Evolutionary conservation across 306 rosid genomes (phyloP).

Genomic region (Vigna trinervia): DNA sequence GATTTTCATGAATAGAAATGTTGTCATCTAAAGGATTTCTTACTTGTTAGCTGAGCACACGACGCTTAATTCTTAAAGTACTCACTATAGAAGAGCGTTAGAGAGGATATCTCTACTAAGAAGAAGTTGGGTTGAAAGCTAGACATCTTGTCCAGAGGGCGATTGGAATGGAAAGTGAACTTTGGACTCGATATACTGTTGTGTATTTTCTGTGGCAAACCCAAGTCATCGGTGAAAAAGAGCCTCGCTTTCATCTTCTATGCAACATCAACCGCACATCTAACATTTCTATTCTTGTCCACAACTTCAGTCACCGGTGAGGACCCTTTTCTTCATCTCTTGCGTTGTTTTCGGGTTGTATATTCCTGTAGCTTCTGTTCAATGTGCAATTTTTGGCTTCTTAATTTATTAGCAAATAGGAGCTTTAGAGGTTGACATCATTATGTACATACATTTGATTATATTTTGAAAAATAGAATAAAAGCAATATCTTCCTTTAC

Average conservation of each 20-base stretch:
- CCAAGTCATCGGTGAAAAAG: constrained; percentile 31
- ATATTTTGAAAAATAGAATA: constrained; percentile 50
- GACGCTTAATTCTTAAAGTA: constrained; percentile 19
- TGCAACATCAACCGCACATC: constrained; percentile 30
- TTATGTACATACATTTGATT: constrained; percentile 52
- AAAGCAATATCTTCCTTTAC: constrained; percentile 33
- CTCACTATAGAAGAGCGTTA: background rate
- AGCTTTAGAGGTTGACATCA: constrained; percentile 42
- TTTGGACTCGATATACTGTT: background rate
- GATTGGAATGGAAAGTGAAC: constrained; percentile 37
- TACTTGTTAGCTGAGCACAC: constrained; percentile 26
- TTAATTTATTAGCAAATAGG: constrained; percentile 43
- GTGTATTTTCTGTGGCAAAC: constrained; percentile 32
- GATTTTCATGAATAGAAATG: constrained; percentile 76
- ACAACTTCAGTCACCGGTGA: constrained; percentile 30
- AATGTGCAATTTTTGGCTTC: constrained; percentile 45
- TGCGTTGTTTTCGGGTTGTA: constrained; percentile 41
- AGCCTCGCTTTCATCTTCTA: constrained; percentile 25
- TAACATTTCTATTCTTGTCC: constrained; percentile 29
- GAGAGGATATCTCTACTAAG: constrained; percentile 25
- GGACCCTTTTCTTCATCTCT: constrained; percentile 23
- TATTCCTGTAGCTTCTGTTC: constrained; percentile 51
- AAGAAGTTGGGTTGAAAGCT: constrained; percentile 40
- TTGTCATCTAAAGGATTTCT: constrained; percentile 35
- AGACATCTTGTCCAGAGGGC: constrained; percentile 18